phyloP scores from a whole-genome alignment of 2,329 filamentous ascomycete genomes.

The Aspergillus sp. region DNA sequence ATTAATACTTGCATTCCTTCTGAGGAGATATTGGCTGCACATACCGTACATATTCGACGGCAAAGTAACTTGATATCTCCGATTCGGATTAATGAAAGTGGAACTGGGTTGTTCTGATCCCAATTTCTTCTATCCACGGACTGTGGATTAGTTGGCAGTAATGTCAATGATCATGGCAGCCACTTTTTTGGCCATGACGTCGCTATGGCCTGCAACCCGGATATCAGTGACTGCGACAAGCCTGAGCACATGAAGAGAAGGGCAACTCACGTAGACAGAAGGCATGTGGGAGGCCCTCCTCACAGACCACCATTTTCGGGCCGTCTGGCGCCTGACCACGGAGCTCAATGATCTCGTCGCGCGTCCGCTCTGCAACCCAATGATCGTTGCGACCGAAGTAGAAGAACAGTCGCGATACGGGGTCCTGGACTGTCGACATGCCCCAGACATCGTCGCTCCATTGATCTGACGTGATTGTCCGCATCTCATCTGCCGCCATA shows the following conservation, averaged over 20 bases:
- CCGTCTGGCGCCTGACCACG: slow-evolving; percentile 37
- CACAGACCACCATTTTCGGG: slow-evolving; percentile 55
- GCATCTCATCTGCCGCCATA: slow-evolving; percentile 59
- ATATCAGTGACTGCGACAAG: too few relatives aligned
- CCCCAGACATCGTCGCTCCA: slow-evolving; percentile 63
- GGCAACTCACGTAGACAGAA: slow-evolving; percentile 53
- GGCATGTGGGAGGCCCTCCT: slow-evolving; percentile 55
- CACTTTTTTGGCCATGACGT: slow-evolving; percentile 52
- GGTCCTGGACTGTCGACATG: slow-evolving; percentile 29
- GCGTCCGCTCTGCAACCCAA: slow-evolving; percentile 59
- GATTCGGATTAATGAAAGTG: neutral
- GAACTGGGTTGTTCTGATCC: too few relatives aligned
- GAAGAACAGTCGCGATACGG: slow-evolving; percentile 51
- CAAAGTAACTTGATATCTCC: neutral
- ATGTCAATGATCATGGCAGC: slow-evolving; percentile 48
- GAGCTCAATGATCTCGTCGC: slow-evolving; percentile 52
- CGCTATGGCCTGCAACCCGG: slow-evolving; percentile 33
- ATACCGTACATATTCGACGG: neutral
- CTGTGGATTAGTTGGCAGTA: slow-evolving; percentile 2
- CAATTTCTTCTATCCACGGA: too few relatives aligned
- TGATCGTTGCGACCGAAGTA: slow-evolving; percentile 60
- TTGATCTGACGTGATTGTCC: slow-evolving; percentile 53
- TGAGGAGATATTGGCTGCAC: neutral
- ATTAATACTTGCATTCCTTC: neutral
- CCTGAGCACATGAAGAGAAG: neutral